Conservation (phyloP, 768 basidiomycete genomes). For the Candolleomyces eurysporus region DNA sequence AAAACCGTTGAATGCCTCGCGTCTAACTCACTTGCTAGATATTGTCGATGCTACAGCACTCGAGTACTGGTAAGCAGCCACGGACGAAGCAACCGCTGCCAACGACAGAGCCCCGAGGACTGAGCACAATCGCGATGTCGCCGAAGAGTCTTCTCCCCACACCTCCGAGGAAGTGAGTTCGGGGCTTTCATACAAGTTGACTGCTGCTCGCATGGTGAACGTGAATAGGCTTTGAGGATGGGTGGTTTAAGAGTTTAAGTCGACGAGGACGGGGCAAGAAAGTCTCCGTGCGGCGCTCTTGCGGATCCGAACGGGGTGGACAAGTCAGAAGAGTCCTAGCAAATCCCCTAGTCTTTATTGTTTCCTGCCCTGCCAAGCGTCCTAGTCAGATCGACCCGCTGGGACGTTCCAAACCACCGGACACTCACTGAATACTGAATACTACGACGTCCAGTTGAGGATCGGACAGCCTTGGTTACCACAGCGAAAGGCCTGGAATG, state of each 20-base stretch:
- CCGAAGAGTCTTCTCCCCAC: constrained; percentile 28
- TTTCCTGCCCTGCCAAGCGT: neutral
- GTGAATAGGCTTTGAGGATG: neutral
- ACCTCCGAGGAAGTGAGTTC: constrained; percentile 38
- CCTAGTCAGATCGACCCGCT: neutral
- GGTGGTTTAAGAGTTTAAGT: neutral
- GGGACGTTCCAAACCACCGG: neutral
- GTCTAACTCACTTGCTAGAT: constrained; percentile 26
- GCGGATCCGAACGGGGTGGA: neutral
- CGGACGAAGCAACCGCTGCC: constrained; percentile 26
- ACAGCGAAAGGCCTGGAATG: too few relatives aligned
- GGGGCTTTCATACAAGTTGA: constrained; percentile 37
- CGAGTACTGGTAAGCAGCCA: constrained; percentile 31
- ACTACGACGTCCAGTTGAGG: too few relatives aligned
- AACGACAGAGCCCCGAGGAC: constrained; percentile 32
- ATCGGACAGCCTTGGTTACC: too few relatives aligned
- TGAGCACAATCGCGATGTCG: constrained; percentile 20
- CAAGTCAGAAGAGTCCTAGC: neutral
- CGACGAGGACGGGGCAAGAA: neutral
- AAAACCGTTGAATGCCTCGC: neutral
- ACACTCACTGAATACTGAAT: too few relatives aligned
- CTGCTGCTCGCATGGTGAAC: constrained; percentile 34
- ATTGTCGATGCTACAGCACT: constrained; percentile 20
- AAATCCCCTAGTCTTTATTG: neutral
- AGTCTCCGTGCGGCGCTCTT: neutral